A percentile compares a stretch with the other conserved stretches of the same genome.
These are phyloP conservation scores for Phytophthora chlamydospora DNA, from an alignment of 352 stramenopile genomes.

Conservation along the genomic window DNA sequence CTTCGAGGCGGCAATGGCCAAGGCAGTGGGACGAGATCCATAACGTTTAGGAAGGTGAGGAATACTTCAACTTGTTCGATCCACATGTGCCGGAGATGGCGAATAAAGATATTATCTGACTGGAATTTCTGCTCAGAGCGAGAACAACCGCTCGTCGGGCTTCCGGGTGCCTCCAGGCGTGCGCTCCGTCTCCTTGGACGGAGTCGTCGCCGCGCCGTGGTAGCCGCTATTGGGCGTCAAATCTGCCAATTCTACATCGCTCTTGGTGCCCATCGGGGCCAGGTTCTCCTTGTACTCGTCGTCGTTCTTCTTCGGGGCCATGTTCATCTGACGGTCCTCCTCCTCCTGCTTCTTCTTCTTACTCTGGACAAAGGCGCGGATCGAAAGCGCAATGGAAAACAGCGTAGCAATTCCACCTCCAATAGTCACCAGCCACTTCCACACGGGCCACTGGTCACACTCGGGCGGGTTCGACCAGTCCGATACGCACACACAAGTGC, in stretches of 20 bases:
- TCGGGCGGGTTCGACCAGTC: slow-evolving; percentile 65
- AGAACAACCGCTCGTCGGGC: slow-evolving; percentile 43
- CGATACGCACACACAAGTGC: slow-evolving; percentile 59
- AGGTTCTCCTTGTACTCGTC: slow-evolving; percentile 28
- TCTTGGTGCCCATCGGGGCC: slow-evolving; percentile 31
- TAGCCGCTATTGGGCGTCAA: slow-evolving; percentile 29
- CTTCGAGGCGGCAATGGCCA: too few species aligned
- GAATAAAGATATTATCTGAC: too few species aligned
- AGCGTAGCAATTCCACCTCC: slow-evolving; percentile 56
- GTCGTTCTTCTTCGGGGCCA: slow-evolving; percentile 23
- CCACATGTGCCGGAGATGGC: too few species aligned
- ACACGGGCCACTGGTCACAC: slow-evolving; percentile 56
- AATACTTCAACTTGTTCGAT: too few species aligned
- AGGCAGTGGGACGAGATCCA: too few species aligned
- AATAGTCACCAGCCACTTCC: slow-evolving; percentile 67
- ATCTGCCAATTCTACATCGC: slow-evolving; percentile 34
- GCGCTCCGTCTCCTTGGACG: slow-evolving; percentile 26
- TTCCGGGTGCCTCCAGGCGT: slow-evolving; percentile 29
- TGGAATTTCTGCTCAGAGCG: slow-evolving; percentile 23
- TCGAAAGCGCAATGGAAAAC: slow-evolving; percentile 59
- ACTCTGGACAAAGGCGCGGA: slow-evolving; percentile 52
- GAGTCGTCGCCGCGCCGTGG: slow-evolving; percentile 18
- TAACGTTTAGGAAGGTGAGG: too few species aligned
- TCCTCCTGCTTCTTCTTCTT: slow-evolving; percentile 45
- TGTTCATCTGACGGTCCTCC: slow-evolving; percentile 14